These are phyloP conservation scores for Pyrenula aspistea DNA, from an alignment of 495 filamentous ascomycete species.

Conservation along the genomic window DNA sequence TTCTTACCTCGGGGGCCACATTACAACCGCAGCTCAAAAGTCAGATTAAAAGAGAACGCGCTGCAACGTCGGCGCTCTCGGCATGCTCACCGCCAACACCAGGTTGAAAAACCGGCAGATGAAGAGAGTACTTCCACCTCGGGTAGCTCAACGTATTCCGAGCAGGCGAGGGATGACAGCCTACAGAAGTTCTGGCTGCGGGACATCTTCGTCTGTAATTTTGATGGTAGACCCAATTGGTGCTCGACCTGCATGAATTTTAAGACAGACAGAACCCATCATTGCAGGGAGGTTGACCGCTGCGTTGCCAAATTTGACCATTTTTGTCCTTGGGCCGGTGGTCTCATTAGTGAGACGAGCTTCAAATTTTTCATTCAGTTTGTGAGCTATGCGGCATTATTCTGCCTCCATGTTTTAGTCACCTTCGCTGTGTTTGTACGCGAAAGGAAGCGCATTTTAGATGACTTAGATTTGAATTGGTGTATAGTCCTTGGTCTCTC, in stretches of 20 bases:
- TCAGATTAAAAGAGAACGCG: constrained; percentile 2
- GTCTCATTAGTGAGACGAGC: constrained; percentile 70
- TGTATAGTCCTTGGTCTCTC: constrained; percentile 42
- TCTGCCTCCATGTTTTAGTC: constrained; percentile 51
- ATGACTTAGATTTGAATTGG: constrained; percentile 36
- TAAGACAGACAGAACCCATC: constrained; percentile 77
- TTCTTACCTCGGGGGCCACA: constrained; percentile 49
- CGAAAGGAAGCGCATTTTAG: constrained; percentile 18
- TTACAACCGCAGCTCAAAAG: constrained; percentile 15
- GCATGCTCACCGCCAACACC: not conserved
- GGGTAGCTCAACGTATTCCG: not conserved
- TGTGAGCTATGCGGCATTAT: constrained; percentile 54
- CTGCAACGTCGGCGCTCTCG: not conserved
- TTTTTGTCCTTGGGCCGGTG: constrained; percentile 91
- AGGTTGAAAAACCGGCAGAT: not conserved
- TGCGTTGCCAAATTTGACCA: constrained; percentile 89
- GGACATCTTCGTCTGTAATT: constrained; percentile 71
- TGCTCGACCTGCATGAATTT: constrained; percentile 69
- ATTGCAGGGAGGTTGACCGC: constrained; percentile 67
- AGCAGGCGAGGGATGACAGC: not conserved
- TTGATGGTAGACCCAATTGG: constrained; percentile 68
- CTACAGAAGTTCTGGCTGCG: constrained; percentile 22
- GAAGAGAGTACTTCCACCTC: not conserved
- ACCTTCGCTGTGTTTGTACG: constrained; percentile 43
- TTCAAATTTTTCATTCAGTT: constrained; percentile 92